These are phyloP conservation scores for Alternaria rosae DNA, from an alignment of 2,329 filamentous ascomycete species.

Conservation along the genomic window DNA sequence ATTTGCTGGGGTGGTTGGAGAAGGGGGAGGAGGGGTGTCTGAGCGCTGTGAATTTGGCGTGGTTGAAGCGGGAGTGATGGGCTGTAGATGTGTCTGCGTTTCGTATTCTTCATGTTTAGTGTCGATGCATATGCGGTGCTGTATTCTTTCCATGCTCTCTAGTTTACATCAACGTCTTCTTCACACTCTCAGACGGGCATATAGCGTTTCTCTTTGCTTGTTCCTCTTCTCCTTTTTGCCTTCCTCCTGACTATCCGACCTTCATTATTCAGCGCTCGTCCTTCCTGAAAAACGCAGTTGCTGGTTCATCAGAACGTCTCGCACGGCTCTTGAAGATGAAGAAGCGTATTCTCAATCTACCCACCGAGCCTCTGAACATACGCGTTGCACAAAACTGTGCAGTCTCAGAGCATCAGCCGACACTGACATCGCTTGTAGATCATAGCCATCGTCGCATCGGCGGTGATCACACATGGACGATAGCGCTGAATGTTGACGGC, in stretches of 20 bases:
- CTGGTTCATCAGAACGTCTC: background rate
- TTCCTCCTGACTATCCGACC: too few species aligned
- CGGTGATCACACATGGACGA: background rate
- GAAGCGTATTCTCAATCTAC: background rate
- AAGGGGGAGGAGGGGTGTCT: conserved; percentile 59
- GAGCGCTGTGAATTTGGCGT: conserved; percentile 70
- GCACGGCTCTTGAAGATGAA: background rate
- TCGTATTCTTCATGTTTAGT: background rate
- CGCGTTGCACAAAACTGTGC: background rate
- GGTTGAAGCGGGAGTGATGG: conserved; percentile 46
- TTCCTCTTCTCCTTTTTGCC: background rate
- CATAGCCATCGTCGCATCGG: background rate
- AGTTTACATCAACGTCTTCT: background rate
- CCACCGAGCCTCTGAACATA: background rate
- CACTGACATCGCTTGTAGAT: background rate
- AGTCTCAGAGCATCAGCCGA: background rate
- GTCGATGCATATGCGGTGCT: background rate
- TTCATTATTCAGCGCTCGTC: background rate
- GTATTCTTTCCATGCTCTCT: background rate
- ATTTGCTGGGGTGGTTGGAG: conserved; percentile 66
- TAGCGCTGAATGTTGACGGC: background rate
- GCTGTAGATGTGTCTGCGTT: background rate
- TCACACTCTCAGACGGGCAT: background rate
- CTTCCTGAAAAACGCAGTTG: background rate
- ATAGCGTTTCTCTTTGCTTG: background rate